Evolutionary conservation across 2,329 filamentous ascomycete species (phyloP).

Genomic region (Tetracladium maxilliforme): DNA sequence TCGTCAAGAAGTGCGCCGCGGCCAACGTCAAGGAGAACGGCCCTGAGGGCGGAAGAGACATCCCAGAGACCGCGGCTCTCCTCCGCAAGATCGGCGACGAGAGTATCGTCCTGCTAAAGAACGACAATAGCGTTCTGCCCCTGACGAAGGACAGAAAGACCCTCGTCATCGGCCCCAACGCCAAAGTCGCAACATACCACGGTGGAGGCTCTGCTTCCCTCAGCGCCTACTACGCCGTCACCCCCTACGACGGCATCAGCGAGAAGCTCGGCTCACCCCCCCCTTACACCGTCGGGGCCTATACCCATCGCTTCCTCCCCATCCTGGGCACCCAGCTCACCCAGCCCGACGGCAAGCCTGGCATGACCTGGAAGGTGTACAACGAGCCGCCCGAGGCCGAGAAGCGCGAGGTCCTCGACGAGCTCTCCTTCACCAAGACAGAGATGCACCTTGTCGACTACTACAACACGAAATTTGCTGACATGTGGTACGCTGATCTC

Average conservation of each 20-base stretch:
- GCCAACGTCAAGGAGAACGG: conserved; percentile 38
- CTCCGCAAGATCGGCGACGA: conserved; percentile 53
- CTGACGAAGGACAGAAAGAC: conserved; percentile 25
- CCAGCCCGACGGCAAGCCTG: conserved; percentile 33
- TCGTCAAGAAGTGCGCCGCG: conserved; percentile 41
- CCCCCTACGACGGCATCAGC: conserved; percentile 56
- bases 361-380: conserved; percentile 48
- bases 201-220: conserved; percentile 52
- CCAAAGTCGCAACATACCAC: conserved; percentile 39
- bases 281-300: conserved; percentile 42
- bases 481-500: conserved; percentile 23
- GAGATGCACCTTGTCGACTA: conserved; percentile 35
- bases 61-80: conserved; percentile 44
- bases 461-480: conserved; percentile 17
- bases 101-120: conserved; percentile 61
- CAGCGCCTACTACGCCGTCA: conserved; percentile 51
- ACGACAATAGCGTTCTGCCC: conserved; percentile 48
- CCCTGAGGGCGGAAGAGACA: conserved; percentile 38
- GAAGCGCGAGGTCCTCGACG: conserved; percentile 33
- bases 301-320: conserved; percentile 50
- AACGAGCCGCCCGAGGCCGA: conserved; percentile 34
- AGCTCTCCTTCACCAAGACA: conserved; percentile 25
- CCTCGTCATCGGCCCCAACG: conserved; percentile 40
- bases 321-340: conserved; percentile 36
- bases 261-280: conserved; percentile 28